Conservation (phyloP, 169 alveolate species). For the Plasmodium relictum region DNA sequence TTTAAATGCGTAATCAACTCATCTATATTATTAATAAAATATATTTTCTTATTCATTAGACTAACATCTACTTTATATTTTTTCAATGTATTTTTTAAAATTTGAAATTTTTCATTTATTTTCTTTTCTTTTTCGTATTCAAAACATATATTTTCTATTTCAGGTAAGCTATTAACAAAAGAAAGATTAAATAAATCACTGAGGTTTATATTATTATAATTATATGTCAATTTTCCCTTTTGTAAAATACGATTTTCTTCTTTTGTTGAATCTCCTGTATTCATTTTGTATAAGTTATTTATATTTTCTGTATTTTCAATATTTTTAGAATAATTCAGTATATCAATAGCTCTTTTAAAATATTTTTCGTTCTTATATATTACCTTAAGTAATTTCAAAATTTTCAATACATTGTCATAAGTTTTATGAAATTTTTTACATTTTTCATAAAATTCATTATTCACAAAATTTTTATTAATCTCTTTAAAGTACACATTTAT, state of each 20-base stretch:
- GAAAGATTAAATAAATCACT: conserved; percentile 12
- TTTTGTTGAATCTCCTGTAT: background rate
- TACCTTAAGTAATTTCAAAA: background rate
- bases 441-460: conserved; percentile 32
- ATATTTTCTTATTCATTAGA: conserved; percentile 41
- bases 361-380: conserved; percentile 10
- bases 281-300: background rate
- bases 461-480: conserved; percentile 45
- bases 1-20: conserved; percentile 1
- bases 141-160: conserved; percentile 21
- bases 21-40: conserved; percentile 19
- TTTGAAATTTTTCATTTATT: conserved; percentile 29
- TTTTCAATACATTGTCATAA: conserved; percentile 17
- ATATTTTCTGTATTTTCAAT: background rate
- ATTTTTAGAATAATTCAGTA: background rate
- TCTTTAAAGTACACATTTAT: conserved; percentile 25
- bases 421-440: conserved; percentile 24
- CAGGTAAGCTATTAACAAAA: background rate
- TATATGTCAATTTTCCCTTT: background rate
- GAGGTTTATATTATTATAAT: conserved; percentile 2
- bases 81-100: background rate
- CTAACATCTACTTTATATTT: conserved; percentile 40
- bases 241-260: background rate
- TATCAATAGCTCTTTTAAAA: conserved; percentile 10
- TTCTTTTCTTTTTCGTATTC: conserved; percentile 51